Evolutionary conservation across 345 rosid species (phyloP).

Genomic region (Eucalyptus leucophloia): DNA sequence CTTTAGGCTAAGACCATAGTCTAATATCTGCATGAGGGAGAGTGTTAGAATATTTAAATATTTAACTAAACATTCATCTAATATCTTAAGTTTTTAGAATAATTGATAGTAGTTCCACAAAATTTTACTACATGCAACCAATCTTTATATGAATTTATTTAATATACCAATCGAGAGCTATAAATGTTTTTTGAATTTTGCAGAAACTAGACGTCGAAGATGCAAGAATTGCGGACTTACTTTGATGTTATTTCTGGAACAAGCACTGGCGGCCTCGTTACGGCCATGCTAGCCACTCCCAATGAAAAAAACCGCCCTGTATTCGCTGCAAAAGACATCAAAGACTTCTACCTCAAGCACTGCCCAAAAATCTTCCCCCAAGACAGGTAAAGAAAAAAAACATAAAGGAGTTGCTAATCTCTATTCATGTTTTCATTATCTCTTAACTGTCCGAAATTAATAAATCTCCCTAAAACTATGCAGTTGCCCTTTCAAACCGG

Average conservation of each 20-base stretch:
- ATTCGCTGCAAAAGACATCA: constrained; percentile 28
- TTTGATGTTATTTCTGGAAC: constrained; percentile 25
- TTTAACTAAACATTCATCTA: not conserved
- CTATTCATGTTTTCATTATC: not conserved
- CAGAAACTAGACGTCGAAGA: constrained; percentile 23
- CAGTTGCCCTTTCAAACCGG: not conserved
- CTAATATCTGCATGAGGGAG: not conserved
- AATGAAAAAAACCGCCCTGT: constrained; percentile 12
- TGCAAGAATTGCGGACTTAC: constrained; percentile 26
- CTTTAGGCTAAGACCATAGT: too few relatives aligned
- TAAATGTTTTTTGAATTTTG: not conserved
- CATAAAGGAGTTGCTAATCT: not conserved
- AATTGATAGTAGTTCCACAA: not conserved
- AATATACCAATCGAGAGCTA: not conserved
- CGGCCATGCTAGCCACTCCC: constrained; percentile 24
- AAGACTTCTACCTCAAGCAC: constrained; percentile 2
- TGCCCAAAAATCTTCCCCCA: constrained; percentile 17
- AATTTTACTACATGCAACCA: not conserved
- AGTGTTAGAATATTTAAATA: not conserved
- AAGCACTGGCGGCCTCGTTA: constrained; percentile 28
- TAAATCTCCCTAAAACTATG: not conserved
- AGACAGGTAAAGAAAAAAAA: not conserved
- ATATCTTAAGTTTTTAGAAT: not conserved
- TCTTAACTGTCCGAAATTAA: not conserved
- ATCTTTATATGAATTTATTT: not conserved